Evolutionary conservation across 352 stramenopile species (phyloP), one percentile per base, ranked within the genome.

Genomic region (Pythium coloratum): DNA sequence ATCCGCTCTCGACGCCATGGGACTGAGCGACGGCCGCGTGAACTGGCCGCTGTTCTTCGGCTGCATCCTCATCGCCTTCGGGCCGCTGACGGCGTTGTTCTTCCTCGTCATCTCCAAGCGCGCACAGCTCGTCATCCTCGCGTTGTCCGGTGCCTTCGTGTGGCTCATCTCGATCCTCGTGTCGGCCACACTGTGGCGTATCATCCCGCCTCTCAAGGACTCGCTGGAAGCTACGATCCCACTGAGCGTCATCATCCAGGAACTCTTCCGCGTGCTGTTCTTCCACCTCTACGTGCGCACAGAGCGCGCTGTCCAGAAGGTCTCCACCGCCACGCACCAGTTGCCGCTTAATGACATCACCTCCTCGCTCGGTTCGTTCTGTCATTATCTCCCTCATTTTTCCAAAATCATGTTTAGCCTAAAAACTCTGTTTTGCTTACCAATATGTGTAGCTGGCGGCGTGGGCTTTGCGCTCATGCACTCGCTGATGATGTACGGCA

Each of bases 31-130:
- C 70, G 75, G 78, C 9, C 77, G 73, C 51, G 84, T 94, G 42
- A 92, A 94, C 73, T 95, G 86, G 85, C 85, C 86, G 70, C 86
- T 95, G 10, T 82, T 95, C 61, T 90, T 91, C 66, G 88, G 88
- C 55, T 93, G 82, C 70, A 87, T 93, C 64, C 77, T 95, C 44
- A 80, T 84, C 56, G 88, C 80, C 24, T 94, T 94, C 63, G 86
- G 83, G 4, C 86, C 88, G 18, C 58, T 95, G 40, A 71, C 81
- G 14, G 72, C 82, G 71, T 73, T 95, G 62, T 94, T 94, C 75
- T 90, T 95, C 67, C 67, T 89, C 54, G 76, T 95, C 18, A 62
- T 95, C 47, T 84, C 82, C 55, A 84, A 90, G 57, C 84, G 88
- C 61, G 88, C 88, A 59, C 88, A 95, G 77, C 76, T 95, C 32